Evolutionary conservation across 2,329 filamentous ascomycete genomes (phyloP).

Genomic region (Fusarium dimerum): DNA sequence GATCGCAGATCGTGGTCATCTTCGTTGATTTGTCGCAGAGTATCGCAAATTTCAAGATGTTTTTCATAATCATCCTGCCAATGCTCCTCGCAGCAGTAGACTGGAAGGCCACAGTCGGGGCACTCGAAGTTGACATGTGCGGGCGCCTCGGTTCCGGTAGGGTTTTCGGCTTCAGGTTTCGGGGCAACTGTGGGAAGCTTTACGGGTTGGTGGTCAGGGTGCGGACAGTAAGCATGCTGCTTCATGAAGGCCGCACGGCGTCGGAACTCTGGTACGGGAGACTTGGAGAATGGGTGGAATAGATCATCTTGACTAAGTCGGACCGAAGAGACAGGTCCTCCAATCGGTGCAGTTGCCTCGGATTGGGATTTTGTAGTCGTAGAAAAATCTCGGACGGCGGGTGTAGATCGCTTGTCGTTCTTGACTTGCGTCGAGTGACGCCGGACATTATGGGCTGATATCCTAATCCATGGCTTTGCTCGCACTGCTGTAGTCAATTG

Average conservation of each 20-base stretch:
- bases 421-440: slow-evolving; percentile 28
- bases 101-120: slow-evolving; percentile 90
- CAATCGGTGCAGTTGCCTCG: slow-evolving; percentile 31
- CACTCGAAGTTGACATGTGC: slow-evolving; percentile 92
- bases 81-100: slow-evolving; percentile 92
- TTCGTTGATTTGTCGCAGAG: slow-evolving; percentile 90
- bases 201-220: slow-evolving; percentile 81
- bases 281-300: slow-evolving; percentile 89
- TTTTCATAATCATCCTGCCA: slow-evolving; percentile 96
- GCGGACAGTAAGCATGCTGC: slow-evolving; percentile 90
- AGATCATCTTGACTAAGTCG: slow-evolving; percentile 73
- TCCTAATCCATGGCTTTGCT: slow-evolving; percentile 28
- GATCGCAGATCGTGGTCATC: slow-evolving; percentile 94
- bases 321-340: slow-evolving; percentile 24
- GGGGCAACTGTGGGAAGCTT: slow-evolving; percentile 65
- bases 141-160: slow-evolving; percentile 61
- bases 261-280: slow-evolving; percentile 85
- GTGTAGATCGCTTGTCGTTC: slow-evolving; percentile 23
- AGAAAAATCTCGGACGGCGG: slow-evolving; percentile 31
- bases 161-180: slow-evolving; percentile 62
- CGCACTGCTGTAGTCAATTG: slow-evolving; percentile 27
- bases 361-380: slow-evolving; percentile 28
- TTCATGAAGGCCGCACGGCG: slow-evolving; percentile 87
- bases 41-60: slow-evolving; percentile 90
- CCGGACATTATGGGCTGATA: slow-evolving; percentile 32